phyloP scores from a whole-genome alignment of 495 filamentous ascomycete species.

The Trichoderma orchidacearum region DNA sequence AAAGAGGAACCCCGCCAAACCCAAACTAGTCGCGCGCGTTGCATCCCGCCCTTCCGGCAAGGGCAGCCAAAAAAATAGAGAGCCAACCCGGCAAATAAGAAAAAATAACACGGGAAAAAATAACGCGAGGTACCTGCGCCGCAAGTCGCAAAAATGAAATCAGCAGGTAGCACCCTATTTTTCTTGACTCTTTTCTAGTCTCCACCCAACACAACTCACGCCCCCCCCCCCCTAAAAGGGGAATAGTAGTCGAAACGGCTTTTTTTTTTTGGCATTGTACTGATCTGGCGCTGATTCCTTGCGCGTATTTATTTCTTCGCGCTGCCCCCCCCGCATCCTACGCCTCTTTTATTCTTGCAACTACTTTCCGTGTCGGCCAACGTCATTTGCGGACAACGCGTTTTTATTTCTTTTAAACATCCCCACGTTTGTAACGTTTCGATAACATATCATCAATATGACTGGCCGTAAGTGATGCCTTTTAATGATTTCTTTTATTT shows the following conservation, averaged over 20 bases:
- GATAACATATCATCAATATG: constrained; percentile 48
- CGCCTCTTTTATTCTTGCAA: constrained; percentile 12
- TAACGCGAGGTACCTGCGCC: neutral
- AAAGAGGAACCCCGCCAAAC: neutral
- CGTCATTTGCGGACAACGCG: neutral
- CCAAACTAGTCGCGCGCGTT: neutral
- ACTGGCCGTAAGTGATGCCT: constrained; percentile 77
- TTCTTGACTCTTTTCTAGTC: too few species aligned
- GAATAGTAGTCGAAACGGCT: constrained; percentile 1
- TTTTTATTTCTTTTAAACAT: neutral
- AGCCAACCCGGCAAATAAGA: neutral
- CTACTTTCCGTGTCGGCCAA: constrained; percentile 13
- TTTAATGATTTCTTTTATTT: constrained; percentile 6
- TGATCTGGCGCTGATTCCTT: neutral
- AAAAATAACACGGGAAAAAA: neutral
- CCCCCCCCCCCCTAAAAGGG: constrained; percentile 4
- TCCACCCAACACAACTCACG: constrained; percentile 2
- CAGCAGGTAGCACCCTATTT: constrained; percentile 6
- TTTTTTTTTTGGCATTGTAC: too few species aligned
- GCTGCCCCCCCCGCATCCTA: constrained; percentile 1
- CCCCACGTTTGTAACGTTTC: constrained; percentile 9
- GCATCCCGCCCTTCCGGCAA: neutral
- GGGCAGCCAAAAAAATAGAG: neutral
- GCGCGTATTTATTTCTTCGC: constrained; percentile 3
- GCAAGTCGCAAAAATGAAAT: neutral